Evolutionary conservation across 371 early-diverging fungal genomes (phyloP).

Genomic region (Funneliformis caledonium): DNA sequence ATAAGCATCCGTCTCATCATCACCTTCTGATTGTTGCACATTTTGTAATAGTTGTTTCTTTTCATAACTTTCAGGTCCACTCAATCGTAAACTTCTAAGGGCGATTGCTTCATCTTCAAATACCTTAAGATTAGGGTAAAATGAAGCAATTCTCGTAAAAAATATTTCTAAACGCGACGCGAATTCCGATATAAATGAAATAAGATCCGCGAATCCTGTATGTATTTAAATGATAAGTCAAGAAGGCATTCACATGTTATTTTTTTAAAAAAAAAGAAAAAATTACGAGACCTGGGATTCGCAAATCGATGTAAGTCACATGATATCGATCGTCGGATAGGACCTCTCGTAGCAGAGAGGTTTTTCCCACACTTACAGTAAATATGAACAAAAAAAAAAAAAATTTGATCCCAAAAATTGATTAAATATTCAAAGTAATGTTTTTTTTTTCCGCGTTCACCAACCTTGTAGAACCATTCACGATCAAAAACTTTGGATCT

Average conservation of each 20-base stretch:
- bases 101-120: slow-evolving; percentile 6
- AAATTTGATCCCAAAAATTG: too few species aligned
- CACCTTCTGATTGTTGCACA: not conserved
- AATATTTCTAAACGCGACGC: not conserved
- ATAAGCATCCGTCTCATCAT: not conserved
- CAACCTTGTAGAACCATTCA: slow-evolving; percentile 6
- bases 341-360: not conserved
- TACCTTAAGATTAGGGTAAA: not conserved
- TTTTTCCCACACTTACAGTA: slow-evolving; percentile 7
- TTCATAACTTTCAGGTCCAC: slow-evolving; percentile 10
- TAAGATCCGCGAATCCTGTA: slow-evolving; percentile 10
- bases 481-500: not conserved
- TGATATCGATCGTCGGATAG: not conserved
- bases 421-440: not conserved
- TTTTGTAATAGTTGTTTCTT: not conserved
- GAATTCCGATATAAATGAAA: not conserved
- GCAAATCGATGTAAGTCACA: slow-evolving; percentile 16
- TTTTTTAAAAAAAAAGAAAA: not conserved
- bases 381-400: too few species aligned
- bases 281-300: not conserved
- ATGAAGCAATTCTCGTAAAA: not conserved
- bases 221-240: too few species aligned
- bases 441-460: not conserved
- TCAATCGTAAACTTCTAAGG: not conserved
- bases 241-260: not conserved